These are phyloP conservation scores for Arctium lappa DNA, from an alignment of 129 eudicot species.

Conservation along the genomic window DNA sequence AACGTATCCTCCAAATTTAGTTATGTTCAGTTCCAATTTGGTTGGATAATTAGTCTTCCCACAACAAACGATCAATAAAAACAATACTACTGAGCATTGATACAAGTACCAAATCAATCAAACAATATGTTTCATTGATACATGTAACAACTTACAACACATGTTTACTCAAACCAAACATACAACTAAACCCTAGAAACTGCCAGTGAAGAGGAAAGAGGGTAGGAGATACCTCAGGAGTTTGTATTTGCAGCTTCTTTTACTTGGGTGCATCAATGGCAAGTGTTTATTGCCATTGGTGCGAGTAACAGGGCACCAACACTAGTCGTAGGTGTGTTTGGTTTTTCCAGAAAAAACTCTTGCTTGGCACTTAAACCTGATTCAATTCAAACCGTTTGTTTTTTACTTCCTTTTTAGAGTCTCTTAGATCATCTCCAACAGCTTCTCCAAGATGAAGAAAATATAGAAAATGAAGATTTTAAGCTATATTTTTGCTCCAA, in stretches of 20 bases:
- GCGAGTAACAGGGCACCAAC: background rate
- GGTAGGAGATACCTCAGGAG: constrained; percentile 7
- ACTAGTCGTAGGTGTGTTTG: background rate
- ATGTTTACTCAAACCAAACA: background rate
- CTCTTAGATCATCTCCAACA: too few relatives aligned
- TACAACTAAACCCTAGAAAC: constrained; percentile 13
- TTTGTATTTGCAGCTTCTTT: constrained; percentile 8
- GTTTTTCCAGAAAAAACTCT: background rate
- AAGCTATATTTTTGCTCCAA: too few relatives aligned
- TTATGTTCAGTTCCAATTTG: background rate
- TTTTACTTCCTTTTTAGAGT: too few relatives aligned
- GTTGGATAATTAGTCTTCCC: background rate
- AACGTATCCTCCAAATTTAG: background rate
- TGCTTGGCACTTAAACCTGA: too few relatives aligned
- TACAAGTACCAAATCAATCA: background rate
- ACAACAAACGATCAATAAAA: background rate
- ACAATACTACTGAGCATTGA: background rate
- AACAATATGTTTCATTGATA: background rate
- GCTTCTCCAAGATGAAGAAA: too few relatives aligned
- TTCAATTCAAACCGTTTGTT: too few relatives aligned
- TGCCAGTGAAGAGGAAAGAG: background rate
- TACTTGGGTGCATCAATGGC: constrained; percentile 7
- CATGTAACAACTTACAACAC: background rate
- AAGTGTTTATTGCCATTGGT: background rate
- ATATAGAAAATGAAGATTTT: too few relatives aligned